Evolutionary conservation across 345 rosid genomes (phyloP).

Genomic region (Populus deltoides): DNA sequence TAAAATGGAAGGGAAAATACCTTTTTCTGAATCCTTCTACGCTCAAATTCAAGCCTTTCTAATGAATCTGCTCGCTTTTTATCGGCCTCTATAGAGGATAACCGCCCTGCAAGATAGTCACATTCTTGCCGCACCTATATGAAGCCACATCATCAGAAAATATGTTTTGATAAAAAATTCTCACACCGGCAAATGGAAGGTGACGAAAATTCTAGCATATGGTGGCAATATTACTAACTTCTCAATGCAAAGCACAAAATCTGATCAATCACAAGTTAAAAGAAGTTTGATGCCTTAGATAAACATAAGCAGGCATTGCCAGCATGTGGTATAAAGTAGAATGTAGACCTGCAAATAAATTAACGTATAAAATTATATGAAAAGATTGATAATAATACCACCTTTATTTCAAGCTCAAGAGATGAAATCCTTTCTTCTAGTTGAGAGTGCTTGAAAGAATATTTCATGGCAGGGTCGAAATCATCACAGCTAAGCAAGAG

Average conservation of each 20-base stretch:
- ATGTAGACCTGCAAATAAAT: neutral
- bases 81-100: slow-evolving; percentile 42
- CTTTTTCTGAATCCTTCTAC: slow-evolving; percentile 56
- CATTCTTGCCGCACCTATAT: slow-evolving; percentile 77
- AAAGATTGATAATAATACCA: slow-evolving; percentile 18
- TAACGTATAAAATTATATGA: neutral
- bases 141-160: too few species aligned
- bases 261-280: neutral
- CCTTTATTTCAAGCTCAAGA: slow-evolving; percentile 74
- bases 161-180: too few species aligned
- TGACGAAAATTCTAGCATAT: too few species aligned
- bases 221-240: neutral
- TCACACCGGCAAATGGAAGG: too few species aligned
- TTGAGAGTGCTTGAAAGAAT: slow-evolving; percentile 51
- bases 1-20: slow-evolving; percentile 25
- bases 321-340: neutral
- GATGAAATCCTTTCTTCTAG: slow-evolving; percentile 54
- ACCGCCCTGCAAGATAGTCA: slow-evolving; percentile 63
- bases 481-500: slow-evolving; percentile 64
- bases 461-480: slow-evolving; percentile 79
- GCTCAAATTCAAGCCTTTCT: slow-evolving; percentile 51
- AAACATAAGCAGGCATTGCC: too few species aligned
- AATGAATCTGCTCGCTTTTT: slow-evolving; percentile 38
- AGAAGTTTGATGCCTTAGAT: neutral
- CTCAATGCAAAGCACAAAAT: neutral